phyloP scores from a whole-genome alignment of 768 basidiomycete genomes.

The Dacryopinax spathularia region DNA sequence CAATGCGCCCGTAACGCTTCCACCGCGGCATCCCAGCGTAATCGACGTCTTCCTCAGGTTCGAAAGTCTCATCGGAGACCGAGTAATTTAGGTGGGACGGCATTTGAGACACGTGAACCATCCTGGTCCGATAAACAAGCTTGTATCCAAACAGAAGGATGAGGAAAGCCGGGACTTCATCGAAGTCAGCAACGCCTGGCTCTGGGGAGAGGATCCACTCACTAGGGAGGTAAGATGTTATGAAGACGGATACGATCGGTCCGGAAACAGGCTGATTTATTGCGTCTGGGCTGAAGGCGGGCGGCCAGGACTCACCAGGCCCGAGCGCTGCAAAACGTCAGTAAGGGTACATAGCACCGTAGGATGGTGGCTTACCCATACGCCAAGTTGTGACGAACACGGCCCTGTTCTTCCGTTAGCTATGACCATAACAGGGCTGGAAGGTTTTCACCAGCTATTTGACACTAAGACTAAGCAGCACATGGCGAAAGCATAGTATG shows the following conservation, averaged over 20 bases:
- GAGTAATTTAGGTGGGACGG: not conserved
- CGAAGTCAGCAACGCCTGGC: not conserved
- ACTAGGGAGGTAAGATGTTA: constrained; percentile 6
- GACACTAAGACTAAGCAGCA: constrained; percentile 12
- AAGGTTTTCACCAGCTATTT: constrained; percentile 11
- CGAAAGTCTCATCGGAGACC: not conserved
- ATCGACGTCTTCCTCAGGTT: not conserved
- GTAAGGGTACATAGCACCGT: not conserved
- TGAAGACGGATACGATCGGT: constrained; percentile 3
- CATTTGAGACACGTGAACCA: constrained; percentile 9
- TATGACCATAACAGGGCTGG: not conserved
- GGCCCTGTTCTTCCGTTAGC: constrained; percentile 4
- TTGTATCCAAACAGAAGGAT: constrained; percentile 15
- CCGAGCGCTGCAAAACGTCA: not conserved
- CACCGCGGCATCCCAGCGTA: not conserved
- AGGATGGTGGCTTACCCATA: not conserved
- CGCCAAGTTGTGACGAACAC: not conserved
- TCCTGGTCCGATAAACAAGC: constrained; percentile 10
- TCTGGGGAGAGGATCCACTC: not conserved
- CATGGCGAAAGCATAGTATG: constrained; percentile 10
- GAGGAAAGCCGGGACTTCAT: constrained; percentile 10
- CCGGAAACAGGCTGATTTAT: not conserved
- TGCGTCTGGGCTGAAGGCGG: not conserved
- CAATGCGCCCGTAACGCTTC: not conserved
- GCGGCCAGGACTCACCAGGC: not conserved